A percentile compares a stretch with the other conserved stretches of the same genome.
phyloP scores from a whole-genome alignment of 2,329 filamentous ascomycete genomes.

The Botryotinia convoluta region DNA sequence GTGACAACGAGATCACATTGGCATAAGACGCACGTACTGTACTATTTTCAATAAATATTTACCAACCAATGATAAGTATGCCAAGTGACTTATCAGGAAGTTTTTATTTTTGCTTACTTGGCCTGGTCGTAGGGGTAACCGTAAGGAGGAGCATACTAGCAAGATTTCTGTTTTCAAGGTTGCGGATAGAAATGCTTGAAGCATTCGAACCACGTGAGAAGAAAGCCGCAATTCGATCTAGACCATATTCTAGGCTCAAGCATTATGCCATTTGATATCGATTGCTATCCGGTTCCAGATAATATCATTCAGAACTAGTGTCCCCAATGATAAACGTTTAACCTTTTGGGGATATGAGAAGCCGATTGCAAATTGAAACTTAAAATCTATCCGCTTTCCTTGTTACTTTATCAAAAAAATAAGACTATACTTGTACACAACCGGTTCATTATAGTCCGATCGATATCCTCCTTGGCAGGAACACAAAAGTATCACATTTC shows the following conservation, averaged over 20 bases:
- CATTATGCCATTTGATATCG: fast-evolving
- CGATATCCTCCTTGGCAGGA: too few relatives aligned
- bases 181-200: not conserved
- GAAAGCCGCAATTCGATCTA: not conserved
- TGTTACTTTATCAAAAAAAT: not conserved
- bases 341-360: not conserved
- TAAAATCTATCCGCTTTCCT: not conserved
- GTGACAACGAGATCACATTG: not conserved
- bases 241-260: not conserved
- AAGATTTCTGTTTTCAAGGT: not conserved
- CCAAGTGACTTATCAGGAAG: not conserved
- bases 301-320: not conserved
- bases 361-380: not conserved
- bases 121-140: not conserved
- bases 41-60: not conserved
- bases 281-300: not conserved
- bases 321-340: not conserved
- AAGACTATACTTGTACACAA: not conserved
- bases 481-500: not conserved
- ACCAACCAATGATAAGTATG: not conserved
- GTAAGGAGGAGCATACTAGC: not conserved
- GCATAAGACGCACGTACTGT: not conserved
- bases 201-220: not conserved
- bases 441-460: not conserved
- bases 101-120: not conserved